These are phyloP conservation scores for Botryotinia calthae DNA, from an alignment of 2,329 filamentous ascomycete genomes.

Conservation along the genomic window DNA sequence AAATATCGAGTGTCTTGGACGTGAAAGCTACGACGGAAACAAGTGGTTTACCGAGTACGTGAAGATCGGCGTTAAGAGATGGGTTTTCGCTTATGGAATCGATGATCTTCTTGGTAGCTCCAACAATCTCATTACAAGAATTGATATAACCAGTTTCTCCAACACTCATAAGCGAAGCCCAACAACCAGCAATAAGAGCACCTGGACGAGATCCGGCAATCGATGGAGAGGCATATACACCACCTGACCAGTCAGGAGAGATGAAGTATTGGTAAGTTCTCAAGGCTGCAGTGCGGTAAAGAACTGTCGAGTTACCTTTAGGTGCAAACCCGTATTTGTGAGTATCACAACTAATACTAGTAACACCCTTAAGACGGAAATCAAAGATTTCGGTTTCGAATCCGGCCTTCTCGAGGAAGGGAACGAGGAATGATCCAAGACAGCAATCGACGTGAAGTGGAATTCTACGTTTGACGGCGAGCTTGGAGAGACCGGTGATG, in stretches of 20 bases:
- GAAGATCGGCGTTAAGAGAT: constrained; percentile 67
- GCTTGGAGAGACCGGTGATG: constrained; percentile 77
- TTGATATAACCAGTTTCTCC: constrained; percentile 87
- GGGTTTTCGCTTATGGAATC: constrained; percentile 69
- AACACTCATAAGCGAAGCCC: constrained; percentile 85
- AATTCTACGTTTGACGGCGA: constrained; percentile 75
- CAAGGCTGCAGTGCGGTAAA: constrained; percentile 79
- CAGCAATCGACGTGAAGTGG: constrained; percentile 98
- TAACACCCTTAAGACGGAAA: constrained; percentile 91
- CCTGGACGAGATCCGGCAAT: constrained; percentile 91
- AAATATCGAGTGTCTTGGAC: constrained; percentile 81
- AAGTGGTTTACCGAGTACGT: constrained; percentile 78
- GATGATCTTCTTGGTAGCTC: constrained; percentile 78
- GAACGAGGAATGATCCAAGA: constrained; percentile 90
- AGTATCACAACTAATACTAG: constrained; percentile 92
- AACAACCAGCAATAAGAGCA: constrained; percentile 92
- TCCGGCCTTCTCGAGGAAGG: constrained; percentile 88
- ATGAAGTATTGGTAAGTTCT: constrained; percentile 96
- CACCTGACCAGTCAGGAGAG: constrained; percentile 89
- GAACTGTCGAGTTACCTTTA: constrained; percentile 90
- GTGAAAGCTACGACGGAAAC: constrained; percentile 89
- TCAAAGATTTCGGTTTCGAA: constrained; percentile 88
- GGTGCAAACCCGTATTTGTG: constrained; percentile 99
- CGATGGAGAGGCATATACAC: constrained; percentile 90
- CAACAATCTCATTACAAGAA: constrained; percentile 84